Evolutionary conservation across 495 filamentous ascomycete genomes (phyloP).

Genomic region (Penicillium taxi): DNA sequence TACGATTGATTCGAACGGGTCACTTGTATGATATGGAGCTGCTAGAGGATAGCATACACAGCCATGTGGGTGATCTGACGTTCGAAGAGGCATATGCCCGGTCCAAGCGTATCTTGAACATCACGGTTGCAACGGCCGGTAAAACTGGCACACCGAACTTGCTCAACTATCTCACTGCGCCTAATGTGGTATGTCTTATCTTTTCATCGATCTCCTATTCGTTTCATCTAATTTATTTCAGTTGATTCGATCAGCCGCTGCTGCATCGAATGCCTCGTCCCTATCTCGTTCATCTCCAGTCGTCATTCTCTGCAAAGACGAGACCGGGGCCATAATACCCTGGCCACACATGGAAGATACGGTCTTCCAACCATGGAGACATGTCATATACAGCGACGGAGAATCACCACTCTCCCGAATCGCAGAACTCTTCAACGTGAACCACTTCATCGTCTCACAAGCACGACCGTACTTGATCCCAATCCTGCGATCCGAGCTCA

Average conservation of each 20-base stretch:
- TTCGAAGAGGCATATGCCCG: conserved; percentile 88
- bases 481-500: conserved; percentile 73
- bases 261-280: conserved; percentile 82
- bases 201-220: not conserved
- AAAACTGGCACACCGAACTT: conserved; percentile 74
- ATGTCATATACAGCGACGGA: conserved; percentile 60
- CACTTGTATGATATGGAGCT: conserved; percentile 78
- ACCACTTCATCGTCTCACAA: conserved; percentile 95
- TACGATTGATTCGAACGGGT: conserved; percentile 61
- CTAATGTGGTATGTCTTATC: conserved; percentile 68
- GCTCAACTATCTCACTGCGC: conserved; percentile 88
- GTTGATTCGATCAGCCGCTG: conserved; percentile 89
- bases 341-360: conserved; percentile 64
- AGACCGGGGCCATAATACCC: conserved; percentile 66
- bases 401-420: conserved; percentile 78
- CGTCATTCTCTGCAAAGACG: conserved; percentile 74
- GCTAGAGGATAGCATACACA: conserved; percentile 75
- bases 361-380: conserved; percentile 61
- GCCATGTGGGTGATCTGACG: conserved; percentile 81
- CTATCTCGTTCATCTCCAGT: conserved; percentile 56
- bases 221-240: conserved; percentile 13
- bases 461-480: conserved; percentile 91
- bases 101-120: conserved; percentile 85
- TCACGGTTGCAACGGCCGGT: conserved; percentile 71
- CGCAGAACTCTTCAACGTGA: conserved; percentile 91